These are phyloP conservation scores for Verticillium tricorpus DNA, from an alignment of 2,329 filamentous ascomycete species.

Conservation along the genomic window DNA sequence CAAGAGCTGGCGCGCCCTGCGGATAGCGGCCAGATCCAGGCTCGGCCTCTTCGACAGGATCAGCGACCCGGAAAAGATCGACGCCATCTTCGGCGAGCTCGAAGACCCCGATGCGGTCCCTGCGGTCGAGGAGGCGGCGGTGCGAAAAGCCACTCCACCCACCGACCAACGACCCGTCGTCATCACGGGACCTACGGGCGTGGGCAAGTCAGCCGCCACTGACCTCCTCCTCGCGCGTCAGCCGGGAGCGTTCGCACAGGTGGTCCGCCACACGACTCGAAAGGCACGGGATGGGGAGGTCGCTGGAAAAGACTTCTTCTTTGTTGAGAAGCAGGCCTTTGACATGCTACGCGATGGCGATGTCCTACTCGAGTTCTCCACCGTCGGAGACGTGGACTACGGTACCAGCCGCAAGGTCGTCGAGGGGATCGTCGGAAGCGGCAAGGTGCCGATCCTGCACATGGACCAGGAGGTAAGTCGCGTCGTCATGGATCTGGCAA, in stretches of 20 bases:
- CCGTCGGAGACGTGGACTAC: slow-evolving; percentile 44
- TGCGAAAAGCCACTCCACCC: slow-evolving; percentile 29
- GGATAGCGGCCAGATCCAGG: slow-evolving; percentile 70
- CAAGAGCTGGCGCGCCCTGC: slow-evolving; percentile 85
- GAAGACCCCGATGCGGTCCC: slow-evolving; percentile 27
- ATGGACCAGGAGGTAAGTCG: slow-evolving; percentile 45
- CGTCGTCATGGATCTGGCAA: slow-evolving; percentile 11
- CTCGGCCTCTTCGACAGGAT: slow-evolving; percentile 82
- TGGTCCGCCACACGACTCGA: slow-evolving; percentile 52
- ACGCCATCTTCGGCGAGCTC: slow-evolving; percentile 48
- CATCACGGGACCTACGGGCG: slow-evolving; percentile 59
- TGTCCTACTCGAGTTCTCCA: slow-evolving; percentile 52
- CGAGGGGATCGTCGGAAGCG: slow-evolving; percentile 44
- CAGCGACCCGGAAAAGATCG: slow-evolving; percentile 72
- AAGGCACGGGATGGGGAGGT: slow-evolving; percentile 43
- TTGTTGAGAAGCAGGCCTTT: slow-evolving; percentile 52
- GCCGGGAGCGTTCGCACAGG: slow-evolving; percentile 59
- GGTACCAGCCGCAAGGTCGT: slow-evolving; percentile 52
- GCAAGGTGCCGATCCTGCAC: slow-evolving; percentile 56
- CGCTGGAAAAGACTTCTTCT: slow-evolving; percentile 48
- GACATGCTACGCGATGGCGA: slow-evolving; percentile 56
- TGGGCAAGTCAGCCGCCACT: slow-evolving; percentile 60
- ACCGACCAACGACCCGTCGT: slow-evolving; percentile 54
- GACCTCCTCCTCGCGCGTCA: slow-evolving; percentile 59
- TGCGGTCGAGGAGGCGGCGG: slow-evolving; percentile 25